Base-by-base conservation (phyloP, 352 stramenopile genomes). In the Plasmopara muralis region DNA sequence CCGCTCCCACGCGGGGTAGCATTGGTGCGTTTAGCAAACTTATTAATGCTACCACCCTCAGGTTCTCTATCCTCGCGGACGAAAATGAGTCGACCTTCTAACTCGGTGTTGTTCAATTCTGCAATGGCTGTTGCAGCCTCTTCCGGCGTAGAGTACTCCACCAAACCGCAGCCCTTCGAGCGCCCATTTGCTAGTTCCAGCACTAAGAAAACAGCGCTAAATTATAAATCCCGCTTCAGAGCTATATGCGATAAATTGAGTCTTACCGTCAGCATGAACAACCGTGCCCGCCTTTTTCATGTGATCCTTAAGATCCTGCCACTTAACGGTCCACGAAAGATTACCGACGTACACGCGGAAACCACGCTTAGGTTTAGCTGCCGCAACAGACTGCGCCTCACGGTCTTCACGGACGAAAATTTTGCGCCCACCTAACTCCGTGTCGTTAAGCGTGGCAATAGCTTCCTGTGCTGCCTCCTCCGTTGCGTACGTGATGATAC, bases 231-330 rank as follows among this genome's bases (percentile, higher is more conserved):
- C 9, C 20, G 9, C 18, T 33, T 20, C 13, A 10, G 25, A n/a
- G 8, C 3, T 30, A 14, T 13, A 20, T 4, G 30, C 8, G 35
- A 5, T 25, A 8, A 45, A 18, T 4, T 10, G 42, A 28, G 4
- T 7, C 56, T 40, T 60, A 93, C 82, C 80, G 42, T 89, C 80
- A 0, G 80, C 80, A 55, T 92, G 75, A 0, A 96, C 73, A 37
- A 97, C 87, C 5, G 63, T 79, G 7, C 88, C 87, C 0, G 70
- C 77, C 12, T 78, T 72, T 57, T 92, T 93, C 83, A 98, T 97
- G 69, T 97, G 82, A 69, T 98, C 93, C 64, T 98, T 98, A 16
- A 99, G 81, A 25, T 97, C 87, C 55, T 97, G 86, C 92, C 92
- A 98, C 43, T 87, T 94, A 37, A 96, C 80, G 37, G 76, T 77